These are phyloP conservation scores for Lepidium campestre DNA, from an alignment of 441 rosid genomes.

Conservation along the genomic window DNA sequence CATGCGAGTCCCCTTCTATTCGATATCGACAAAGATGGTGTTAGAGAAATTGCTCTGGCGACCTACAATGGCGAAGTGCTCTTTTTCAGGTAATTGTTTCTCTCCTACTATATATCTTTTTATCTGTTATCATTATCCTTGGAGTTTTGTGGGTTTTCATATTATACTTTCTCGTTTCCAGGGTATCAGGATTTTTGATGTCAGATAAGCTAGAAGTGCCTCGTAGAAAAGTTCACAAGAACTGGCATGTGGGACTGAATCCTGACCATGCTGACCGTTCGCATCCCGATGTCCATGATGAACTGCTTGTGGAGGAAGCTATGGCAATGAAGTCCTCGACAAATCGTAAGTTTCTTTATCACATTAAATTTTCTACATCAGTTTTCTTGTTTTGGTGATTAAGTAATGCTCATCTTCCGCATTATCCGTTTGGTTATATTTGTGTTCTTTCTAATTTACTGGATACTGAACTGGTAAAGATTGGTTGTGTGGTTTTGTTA, in stretches of 20 bases:
- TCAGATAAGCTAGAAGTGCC: constrained; percentile 88
- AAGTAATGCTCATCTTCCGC: neutral
- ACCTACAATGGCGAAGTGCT: constrained; percentile 95
- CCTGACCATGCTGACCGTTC: constrained; percentile 92
- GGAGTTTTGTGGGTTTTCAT: neutral
- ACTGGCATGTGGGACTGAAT: constrained; percentile 87
- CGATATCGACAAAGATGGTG: constrained; percentile 97
- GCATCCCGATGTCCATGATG: constrained; percentile 87
- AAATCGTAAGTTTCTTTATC: constrained; percentile 45
- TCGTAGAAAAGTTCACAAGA: constrained; percentile 78
- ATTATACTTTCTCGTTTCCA: constrained; percentile 26
- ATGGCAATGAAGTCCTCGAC: constrained; percentile 36
- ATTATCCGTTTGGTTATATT: neutral
- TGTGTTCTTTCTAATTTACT: neutral
- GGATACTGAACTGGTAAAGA: neutral
- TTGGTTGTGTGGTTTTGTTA: constrained; percentile 7
- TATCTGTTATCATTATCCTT: constrained; percentile 1
- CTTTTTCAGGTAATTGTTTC: constrained; percentile 71
- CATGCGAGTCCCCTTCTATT: constrained; percentile 92
- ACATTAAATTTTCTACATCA: neutral
- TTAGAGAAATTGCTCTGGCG: constrained; percentile 90
- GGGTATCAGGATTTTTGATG: constrained; percentile 97
- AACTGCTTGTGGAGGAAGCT: constrained; percentile 57
- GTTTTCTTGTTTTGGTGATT: constrained; percentile 13
- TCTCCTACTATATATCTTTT: neutral